Evolutionary conservation across 345 rosid species (phyloP).

Genomic region (Salix suchowensis): DNA sequence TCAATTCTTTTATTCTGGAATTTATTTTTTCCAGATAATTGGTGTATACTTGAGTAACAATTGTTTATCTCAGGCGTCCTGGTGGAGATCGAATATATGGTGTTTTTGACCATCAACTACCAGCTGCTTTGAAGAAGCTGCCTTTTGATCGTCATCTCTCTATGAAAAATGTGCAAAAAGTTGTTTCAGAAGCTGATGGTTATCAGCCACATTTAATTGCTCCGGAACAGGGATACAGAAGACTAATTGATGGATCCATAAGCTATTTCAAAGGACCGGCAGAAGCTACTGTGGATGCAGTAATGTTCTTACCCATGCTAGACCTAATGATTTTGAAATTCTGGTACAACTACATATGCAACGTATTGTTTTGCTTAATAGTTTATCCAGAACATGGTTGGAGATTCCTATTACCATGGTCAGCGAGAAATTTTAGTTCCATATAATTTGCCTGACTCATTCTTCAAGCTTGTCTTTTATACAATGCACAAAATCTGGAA

Average conservation of each 20-base stretch:
- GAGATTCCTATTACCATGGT: too few species aligned
- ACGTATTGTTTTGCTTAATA: background rate
- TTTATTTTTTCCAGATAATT: background rate
- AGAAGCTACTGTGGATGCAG: conserved; percentile 98
- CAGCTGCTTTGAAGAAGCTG: conserved; percentile 98
- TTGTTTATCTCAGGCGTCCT: conserved; percentile 65
- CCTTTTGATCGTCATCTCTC: conserved; percentile 97
- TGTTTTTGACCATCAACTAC: conserved; percentile 93
- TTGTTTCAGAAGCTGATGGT: conserved; percentile 98
- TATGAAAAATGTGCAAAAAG: conserved; percentile 86
- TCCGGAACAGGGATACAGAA: conserved; percentile 98
- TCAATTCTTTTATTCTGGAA: too few species aligned
- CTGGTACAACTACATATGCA: background rate
- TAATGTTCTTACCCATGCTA: conserved; percentile 35
- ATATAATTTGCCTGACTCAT: too few species aligned
- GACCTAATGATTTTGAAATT: background rate
- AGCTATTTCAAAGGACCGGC: conserved; percentile 98
- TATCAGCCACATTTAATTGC: conserved; percentile 99
- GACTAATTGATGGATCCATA: conserved; percentile 95
- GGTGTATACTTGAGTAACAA: background rate
- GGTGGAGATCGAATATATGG: conserved; percentile 98
- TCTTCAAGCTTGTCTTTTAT: background rate
- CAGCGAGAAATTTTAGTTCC: too few species aligned
- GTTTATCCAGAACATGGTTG: background rate
- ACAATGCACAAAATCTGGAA: too few species aligned